Evolutionary conservation across 2,329 filamentous ascomycete genomes (phyloP).

Genomic region (Paecilomyces sp.): DNA sequence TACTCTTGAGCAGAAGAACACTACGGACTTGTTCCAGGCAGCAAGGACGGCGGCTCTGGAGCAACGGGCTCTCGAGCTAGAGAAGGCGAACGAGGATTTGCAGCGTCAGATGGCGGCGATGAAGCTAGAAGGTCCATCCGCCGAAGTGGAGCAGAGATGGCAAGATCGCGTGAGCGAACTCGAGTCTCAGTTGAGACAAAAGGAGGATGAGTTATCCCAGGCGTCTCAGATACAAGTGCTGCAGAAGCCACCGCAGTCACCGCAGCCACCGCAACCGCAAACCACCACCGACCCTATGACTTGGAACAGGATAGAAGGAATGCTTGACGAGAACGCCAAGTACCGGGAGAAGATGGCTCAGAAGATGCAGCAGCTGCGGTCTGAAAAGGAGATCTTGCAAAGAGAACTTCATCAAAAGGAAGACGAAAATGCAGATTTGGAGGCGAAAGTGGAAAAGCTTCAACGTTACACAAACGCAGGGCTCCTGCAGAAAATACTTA

Average conservation of each 20-base stretch:
- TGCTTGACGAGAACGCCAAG: slow-evolving; percentile 31
- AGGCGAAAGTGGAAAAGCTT: slow-evolving; percentile 27
- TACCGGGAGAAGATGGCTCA: slow-evolving; percentile 31
- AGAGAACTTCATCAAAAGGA: slow-evolving; percentile 31
- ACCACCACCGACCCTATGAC: not conserved
- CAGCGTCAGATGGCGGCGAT: not conserved
- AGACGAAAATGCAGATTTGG: slow-evolving; percentile 30
- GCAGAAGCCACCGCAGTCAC: too few relatives aligned
- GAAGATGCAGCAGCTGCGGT: slow-evolving; percentile 29
- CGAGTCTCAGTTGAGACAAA: not conserved
- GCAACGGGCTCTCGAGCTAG: slow-evolving; percentile 35
- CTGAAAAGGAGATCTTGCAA: slow-evolving; percentile 33
- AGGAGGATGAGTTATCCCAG: not conserved
- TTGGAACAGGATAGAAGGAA: slow-evolving; percentile 28
- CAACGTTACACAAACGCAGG: slow-evolving; percentile 15
- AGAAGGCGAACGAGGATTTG: slow-evolving; percentile 12
- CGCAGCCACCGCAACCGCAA: too few relatives aligned
- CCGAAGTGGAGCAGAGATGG: not conserved
- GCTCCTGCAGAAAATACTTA: not conserved
- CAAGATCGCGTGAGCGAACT: not conserved
- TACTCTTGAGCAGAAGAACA: slow-evolving; percentile 1
- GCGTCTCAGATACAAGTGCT: not conserved
- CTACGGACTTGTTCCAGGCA: slow-evolving; percentile 32
- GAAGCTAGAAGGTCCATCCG: not conserved
- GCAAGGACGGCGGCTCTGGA: slow-evolving; percentile 37